Percentiles rank a stretch among this genome's conserved stretches.
These are phyloP conservation scores for Deinandra increscens DNA, from an alignment of 129 eudicot species.

Conservation along the genomic window DNA sequence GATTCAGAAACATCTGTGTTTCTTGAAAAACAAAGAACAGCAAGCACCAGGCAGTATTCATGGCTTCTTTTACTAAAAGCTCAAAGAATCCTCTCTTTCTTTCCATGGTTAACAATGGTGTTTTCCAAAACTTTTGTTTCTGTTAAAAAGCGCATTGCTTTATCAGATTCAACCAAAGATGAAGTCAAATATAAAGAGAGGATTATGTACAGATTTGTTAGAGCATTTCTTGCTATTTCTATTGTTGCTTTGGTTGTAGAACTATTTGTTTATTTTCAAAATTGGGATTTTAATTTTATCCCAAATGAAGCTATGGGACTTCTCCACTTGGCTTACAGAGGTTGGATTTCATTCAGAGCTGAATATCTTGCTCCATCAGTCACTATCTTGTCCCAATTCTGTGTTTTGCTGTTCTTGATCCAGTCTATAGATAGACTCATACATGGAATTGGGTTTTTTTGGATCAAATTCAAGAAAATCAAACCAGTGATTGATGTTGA, in stretches of 20 bases:
- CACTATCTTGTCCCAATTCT: background rate
- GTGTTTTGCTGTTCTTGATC: slow-evolving; percentile 1
- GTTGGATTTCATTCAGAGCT: background rate
- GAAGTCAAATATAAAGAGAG: slow-evolving; percentile 1
- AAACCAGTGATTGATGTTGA: background rate
- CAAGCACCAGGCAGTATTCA: slow-evolving; percentile 60
- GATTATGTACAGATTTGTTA: background rate
- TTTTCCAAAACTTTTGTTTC: background rate
- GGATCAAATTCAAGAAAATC: slow-evolving; percentile 1
- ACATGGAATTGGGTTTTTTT: background rate
- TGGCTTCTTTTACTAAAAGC: slow-evolving; percentile 58
- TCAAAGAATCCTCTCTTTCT: slow-evolving; percentile 43
- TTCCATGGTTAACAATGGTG: slow-evolving; percentile 15
- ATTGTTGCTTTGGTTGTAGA: background rate
- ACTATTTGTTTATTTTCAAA: background rate
- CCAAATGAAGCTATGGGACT: background rate
- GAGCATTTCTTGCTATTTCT: background rate
- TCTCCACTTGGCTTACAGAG: background rate
- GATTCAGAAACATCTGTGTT: slow-evolving; percentile 30
- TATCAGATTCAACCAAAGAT: background rate
- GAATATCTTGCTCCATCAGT: background rate
- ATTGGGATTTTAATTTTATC: slow-evolving; percentile 1
- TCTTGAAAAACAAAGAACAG: slow-evolving; percentile 55
- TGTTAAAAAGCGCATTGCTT: background rate
- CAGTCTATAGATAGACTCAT: background rate